phyloP scores from a whole-genome alignment of 2,329 filamentous ascomycete genomes.

The Xylariaceae sp. region DNA sequence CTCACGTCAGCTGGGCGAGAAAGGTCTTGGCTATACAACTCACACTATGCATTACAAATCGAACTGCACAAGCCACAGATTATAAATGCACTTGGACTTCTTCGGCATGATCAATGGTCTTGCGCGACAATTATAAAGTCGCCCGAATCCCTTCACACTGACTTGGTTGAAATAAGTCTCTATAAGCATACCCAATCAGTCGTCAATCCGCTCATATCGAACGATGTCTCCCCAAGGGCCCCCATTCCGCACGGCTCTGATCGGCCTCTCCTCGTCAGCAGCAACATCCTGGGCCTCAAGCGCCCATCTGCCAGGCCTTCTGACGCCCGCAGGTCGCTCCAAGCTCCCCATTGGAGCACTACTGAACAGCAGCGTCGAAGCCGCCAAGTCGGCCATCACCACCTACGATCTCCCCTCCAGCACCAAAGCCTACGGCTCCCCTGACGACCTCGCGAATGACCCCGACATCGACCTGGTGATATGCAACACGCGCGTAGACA shows the following conservation, averaged over 20 bases:
- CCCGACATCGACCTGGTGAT: conserved; percentile 47
- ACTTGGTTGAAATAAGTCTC: too few species aligned
- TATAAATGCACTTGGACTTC: too few species aligned
- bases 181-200: too few species aligned
- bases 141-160: too few species aligned
- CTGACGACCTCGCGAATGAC: conserved; percentile 40
- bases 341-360: conserved; percentile 44
- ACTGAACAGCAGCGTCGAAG: conserved; percentile 39
- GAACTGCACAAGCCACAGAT: too few species aligned
- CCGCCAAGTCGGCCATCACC: conserved; percentile 35
- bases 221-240: conserved; percentile 33
- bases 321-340: conserved; percentile 33
- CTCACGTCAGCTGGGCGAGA: too few species aligned
- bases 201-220: too few species aligned
- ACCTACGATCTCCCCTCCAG: conserved; percentile 32
- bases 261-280: conserved; percentile 48
- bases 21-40: too few species aligned
- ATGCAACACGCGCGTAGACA: conserved; percentile 45
- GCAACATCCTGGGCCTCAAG: conserved; percentile 45
- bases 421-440: conserved; percentile 42
- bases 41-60: too few species aligned
- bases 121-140: too few species aligned
- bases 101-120: too few species aligned
- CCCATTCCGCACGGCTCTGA: conserved; percentile 49
- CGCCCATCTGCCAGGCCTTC: conserved; percentile 54